Conservation (phyloP, 2,329 filamentous ascomycete species). For the Curvularia hawaiiensis region DNA sequence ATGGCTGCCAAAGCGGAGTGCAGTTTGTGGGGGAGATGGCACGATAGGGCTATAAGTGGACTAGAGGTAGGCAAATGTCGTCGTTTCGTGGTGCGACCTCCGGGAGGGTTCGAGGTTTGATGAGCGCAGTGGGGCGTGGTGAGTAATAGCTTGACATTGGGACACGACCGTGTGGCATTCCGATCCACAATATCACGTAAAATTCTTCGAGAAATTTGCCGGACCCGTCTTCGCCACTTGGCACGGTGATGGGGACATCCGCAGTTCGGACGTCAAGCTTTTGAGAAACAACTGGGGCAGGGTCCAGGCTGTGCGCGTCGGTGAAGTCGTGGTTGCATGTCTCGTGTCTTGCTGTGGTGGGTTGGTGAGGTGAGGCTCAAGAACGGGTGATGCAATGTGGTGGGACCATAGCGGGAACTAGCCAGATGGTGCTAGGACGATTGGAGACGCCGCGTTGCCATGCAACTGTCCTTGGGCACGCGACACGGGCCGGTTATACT, state of each 20-base stretch:
- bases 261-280: constrained; percentile 6
- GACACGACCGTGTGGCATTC: constrained; percentile 24
- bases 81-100: constrained; percentile 14
- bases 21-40: constrained; percentile 30
- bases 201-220: constrained; percentile 37
- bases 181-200: constrained; percentile 41
- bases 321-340: background rate
- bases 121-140: constrained; percentile 34
- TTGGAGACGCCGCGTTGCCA: background rate
- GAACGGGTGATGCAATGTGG: constrained; percentile 5
- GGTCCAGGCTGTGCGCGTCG: background rate
- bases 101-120: constrained; percentile 21
- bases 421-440: background rate
- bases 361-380: constrained; percentile 7
- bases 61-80: constrained; percentile 15
- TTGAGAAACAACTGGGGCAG: background rate
- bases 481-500: background rate
- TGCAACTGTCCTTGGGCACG: background rate
- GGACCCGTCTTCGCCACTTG: constrained; percentile 27
- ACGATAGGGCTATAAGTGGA: constrained; percentile 25
- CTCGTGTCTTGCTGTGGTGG: background rate
- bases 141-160: constrained; percentile 34
- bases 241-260: constrained; percentile 22
- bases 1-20: constrained; percentile 28
- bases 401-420: constrained; percentile 15